Conservation (phyloP, 768 basidiomycete species). For the Tricholoma terreum region DNA sequence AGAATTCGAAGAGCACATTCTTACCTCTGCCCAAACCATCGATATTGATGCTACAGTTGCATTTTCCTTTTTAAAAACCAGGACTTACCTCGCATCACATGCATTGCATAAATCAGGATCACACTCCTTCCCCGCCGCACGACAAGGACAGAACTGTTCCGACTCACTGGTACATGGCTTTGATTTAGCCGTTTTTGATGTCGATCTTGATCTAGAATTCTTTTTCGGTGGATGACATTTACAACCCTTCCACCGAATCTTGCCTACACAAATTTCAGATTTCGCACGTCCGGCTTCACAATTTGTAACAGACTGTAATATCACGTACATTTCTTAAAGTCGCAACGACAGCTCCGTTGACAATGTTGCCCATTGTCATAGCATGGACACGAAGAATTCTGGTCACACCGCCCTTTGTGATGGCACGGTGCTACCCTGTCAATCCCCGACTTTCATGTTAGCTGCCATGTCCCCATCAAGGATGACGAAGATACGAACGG, state of each 20-base stretch:
- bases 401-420: conserved; percentile 47
- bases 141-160: conserved; percentile 38
- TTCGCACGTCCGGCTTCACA: not conserved
- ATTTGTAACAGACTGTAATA: not conserved
- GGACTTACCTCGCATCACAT: conserved; percentile 41
- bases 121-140: conserved; percentile 39
- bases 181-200: not conserved
- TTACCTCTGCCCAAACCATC: conserved; percentile 10
- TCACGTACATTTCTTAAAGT: conserved; percentile 13
- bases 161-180: conserved; percentile 16
- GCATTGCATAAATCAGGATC: conserved; percentile 47
- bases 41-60: not conserved
- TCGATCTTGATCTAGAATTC: conserved; percentile 2
- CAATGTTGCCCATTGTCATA: conserved; percentile 38
- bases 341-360: conserved; percentile 47
- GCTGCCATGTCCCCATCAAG: too few relatives aligned
- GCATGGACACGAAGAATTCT: conserved; percentile 38
- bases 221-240: conserved; percentile 26
- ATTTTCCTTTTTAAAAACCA: not conserved
- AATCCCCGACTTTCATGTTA: not conserved
- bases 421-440: conserved; percentile 38
- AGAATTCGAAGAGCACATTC: not conserved
- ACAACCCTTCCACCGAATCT: conserved; percentile 41
- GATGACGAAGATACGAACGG: conserved; percentile 5
- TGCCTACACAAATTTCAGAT: conserved; percentile 32